Conservation (phyloP, 164 flowering plant genomes). For the Macadamia integrifolia region DNA sequence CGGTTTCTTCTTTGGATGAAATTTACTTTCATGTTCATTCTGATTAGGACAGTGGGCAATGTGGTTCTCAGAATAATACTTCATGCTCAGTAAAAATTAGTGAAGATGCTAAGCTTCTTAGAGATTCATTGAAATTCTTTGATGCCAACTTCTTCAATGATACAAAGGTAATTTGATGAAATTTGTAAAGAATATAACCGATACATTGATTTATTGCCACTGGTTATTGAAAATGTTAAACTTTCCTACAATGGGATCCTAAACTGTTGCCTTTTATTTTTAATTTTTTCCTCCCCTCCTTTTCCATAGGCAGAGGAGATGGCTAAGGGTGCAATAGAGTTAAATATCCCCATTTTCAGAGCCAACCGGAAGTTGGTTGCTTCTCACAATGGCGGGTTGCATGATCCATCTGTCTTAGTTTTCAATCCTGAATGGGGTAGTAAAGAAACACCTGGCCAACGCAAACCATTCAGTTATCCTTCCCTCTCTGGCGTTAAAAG, state of each 20-base stretch:
- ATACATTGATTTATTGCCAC: neutral
- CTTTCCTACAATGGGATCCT: neutral
- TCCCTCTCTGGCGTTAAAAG: constrained; percentile 30
- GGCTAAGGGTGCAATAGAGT: constrained; percentile 54
- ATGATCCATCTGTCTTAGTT: constrained; percentile 61
- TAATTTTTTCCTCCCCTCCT: neutral
- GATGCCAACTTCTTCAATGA: constrained; percentile 64
- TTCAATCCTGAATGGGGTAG: constrained; percentile 61
- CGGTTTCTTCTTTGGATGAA: neutral
- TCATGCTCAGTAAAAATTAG: constrained; percentile 16
- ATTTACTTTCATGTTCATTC: neutral
- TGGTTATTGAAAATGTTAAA: neutral
- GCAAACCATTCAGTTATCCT: constrained; percentile 39
- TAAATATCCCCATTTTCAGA: constrained; percentile 54
- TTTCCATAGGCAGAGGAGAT: constrained; percentile 51
- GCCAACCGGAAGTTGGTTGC: constrained; percentile 69
- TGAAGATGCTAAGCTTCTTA: constrained; percentile 17
- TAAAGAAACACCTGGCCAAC: constrained; percentile 6
- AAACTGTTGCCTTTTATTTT: neutral
- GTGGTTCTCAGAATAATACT: constrained; percentile 10
- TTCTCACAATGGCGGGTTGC: constrained; percentile 69
- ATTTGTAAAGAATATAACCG: neutral
- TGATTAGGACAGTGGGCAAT: constrained; percentile 47
- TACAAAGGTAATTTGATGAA: constrained; percentile 36
- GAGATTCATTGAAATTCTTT: constrained; percentile 36